A percentile compares a stretch with the other conserved stretches of the same genome.
These are phyloP conservation scores for Diplodia sapinea DNA, from an alignment of 2,329 filamentous ascomycete genomes.

Conservation along the genomic window DNA sequence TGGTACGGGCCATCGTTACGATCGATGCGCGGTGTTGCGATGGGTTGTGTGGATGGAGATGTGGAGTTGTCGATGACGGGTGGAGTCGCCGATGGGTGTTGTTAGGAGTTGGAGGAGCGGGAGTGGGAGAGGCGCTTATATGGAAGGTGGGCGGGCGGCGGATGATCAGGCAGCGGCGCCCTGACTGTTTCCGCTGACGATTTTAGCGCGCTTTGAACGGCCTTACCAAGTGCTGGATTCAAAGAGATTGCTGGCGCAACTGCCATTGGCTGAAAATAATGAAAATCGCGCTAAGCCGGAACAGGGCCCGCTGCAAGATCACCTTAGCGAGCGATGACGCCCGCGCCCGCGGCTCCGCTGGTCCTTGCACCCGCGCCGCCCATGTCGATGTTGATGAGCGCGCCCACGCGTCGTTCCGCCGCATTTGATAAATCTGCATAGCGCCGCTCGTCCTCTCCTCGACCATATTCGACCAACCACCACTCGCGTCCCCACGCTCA, in stretches of 20 bases:
- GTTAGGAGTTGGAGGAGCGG: constrained; percentile 45
- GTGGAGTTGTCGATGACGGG: constrained; percentile 32
- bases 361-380: constrained; percentile 4
- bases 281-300: constrained; percentile 25
- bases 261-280: constrained; percentile 30
- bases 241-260: constrained; percentile 11
- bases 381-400: constrained; percentile 26
- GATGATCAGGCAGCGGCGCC: constrained; percentile 43
- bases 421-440: constrained; percentile 30
- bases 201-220: constrained; percentile 34
- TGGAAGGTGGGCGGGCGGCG: constrained; percentile 40
- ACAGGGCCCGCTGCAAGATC: constrained; percentile 18
- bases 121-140: constrained; percentile 47
- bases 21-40: constrained; percentile 35
- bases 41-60: constrained; percentile 39
- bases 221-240: constrained; percentile 34
- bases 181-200: constrained; percentile 26
- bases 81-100: constrained; percentile 35
- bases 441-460: not conserved
- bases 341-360: constrained; percentile 7
- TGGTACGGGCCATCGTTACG: constrained; percentile 58
- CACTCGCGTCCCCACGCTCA: constrained; percentile 23
- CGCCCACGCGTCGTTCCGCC: constrained; percentile 24
- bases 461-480: constrained; percentile 19
- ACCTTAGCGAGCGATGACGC: constrained; percentile 24